Evolutionary conservation across 805 yeast genomes (phyloP), one percentile per base, ranked within the genome.

Genomic region (Millerozyma miso): DNA sequence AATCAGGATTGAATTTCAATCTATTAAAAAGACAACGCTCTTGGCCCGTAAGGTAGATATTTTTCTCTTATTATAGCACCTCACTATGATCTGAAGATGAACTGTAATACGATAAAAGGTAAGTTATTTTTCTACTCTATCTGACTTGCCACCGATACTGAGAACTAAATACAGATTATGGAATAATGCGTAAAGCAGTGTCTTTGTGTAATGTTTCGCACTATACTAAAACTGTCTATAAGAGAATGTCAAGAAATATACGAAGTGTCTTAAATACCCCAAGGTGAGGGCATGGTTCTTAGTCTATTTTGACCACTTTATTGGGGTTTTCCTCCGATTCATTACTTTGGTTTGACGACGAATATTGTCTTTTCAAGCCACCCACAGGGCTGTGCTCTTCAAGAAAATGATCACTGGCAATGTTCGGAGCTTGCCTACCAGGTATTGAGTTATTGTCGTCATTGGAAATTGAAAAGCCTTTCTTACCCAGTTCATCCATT

Each of bases 231-330:
- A 23, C 10, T 23, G 29, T 23, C 29, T 23, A 23, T 23, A 23
- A 23, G 6, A 23, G n/a, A n/a, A n/a, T n/a, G n/a, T n/a, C n/a
- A n/a, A n/a, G n/a, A n/a, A n/a, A n/a, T n/a, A n/a, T n/a, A n/a
- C n/a, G 34, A 31, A 7, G 34, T 6, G 16, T 14, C 17, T 31
- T 31, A 31, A 16, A 12, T n/a, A n/a, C n/a, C n/a, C n/a, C n/a
- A n/a, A n/a, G n/a, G n/a, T n/a, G n/a, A n/a, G n/a, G n/a, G n/a
- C n/a, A n/a, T n/a, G n/a, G n/a, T n/a, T n/a, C 2, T 37, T 31
- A 42, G 35, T 40, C 46, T 39, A 35, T 33, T 19, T 45, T 45
- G 10, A 43, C 37, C 12, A 34, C 19, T 29, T 45, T 45, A n/a
- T 35, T 32, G 14, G 36, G 33, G 14, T 35, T 34, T 16, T 35